phyloP scores from a whole-genome alignment of 2,329 filamentous ascomycete species.

The Trichoderma asperellum region DNA sequence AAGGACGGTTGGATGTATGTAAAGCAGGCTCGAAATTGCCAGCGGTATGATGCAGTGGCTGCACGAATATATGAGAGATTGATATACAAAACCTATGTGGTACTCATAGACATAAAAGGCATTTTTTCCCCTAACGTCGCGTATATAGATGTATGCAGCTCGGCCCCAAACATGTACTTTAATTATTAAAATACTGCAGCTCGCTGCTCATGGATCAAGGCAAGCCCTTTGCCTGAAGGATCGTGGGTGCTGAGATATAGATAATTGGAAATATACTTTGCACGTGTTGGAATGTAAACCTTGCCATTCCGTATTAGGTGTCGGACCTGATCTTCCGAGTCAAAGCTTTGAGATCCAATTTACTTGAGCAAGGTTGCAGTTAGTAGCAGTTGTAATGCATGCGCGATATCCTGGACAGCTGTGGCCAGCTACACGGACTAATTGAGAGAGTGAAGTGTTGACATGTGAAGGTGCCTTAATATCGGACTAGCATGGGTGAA shows the following conservation, averaged over 20 bases:
- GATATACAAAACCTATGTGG: background rate
- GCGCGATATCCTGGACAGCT: slow-evolving; percentile 2
- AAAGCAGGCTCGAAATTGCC: background rate
- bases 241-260: too few relatives aligned
- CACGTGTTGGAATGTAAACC: too few relatives aligned
- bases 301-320: background rate
- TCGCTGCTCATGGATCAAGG: too few relatives aligned
- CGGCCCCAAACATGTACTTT: too few relatives aligned
- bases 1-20: background rate
- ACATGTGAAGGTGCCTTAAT: slow-evolving; percentile 8
- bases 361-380: background rate
- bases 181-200: too few relatives aligned
- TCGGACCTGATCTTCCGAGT: background rate
- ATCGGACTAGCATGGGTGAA: background rate
- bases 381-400: background rate
- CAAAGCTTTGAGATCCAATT: background rate
- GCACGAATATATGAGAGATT: background rate
- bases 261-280: too few relatives aligned
- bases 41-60: background rate
- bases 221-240: too few relatives aligned
- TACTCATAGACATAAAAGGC: background rate
- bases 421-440: background rate
- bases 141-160: too few relatives aligned
- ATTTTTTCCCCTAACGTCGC: background rate
- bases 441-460: background rate